These are phyloP conservation scores for Lavandula angustifolia DNA, from an alignment of 257 asterid genomes.

Conservation along the genomic window DNA sequence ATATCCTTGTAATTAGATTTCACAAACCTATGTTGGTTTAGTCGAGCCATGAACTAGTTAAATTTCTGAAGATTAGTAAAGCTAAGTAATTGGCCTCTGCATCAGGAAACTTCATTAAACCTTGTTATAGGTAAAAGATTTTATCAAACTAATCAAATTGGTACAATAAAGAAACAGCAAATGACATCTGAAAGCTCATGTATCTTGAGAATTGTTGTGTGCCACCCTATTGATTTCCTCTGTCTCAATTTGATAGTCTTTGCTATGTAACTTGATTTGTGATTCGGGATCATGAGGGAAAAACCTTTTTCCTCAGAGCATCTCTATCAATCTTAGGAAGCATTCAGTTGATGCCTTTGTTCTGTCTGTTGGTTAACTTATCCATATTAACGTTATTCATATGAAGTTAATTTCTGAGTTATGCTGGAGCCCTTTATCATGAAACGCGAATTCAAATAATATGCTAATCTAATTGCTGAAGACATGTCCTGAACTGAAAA, in stretches of 20 bases:
- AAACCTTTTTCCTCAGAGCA: background rate
- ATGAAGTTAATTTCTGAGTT: background rate
- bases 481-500: background rate
- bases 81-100: background rate
- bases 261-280: background rate
- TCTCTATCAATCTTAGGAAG: background rate
- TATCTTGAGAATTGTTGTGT: too few species aligned
- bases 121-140: too few species aligned
- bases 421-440: conserved; percentile 3
- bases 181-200: too few species aligned
- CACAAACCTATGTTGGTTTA: conserved; percentile 18
- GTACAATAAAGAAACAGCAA: too few species aligned
- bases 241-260: too few species aligned
- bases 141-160: too few species aligned
- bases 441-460: background rate
- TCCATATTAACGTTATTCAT: background rate
- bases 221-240: too few species aligned
- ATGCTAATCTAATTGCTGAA: background rate
- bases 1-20: background rate
- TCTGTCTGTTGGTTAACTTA: background rate
- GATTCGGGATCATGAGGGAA: conserved; percentile 2
- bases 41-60: conserved; percentile 10
- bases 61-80: background rate
- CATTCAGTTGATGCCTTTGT: background rate
- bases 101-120: background rate